Base-by-base conservation (phyloP, 2,329 filamentous ascomycete species). In the Penicillium italicum region DNA sequence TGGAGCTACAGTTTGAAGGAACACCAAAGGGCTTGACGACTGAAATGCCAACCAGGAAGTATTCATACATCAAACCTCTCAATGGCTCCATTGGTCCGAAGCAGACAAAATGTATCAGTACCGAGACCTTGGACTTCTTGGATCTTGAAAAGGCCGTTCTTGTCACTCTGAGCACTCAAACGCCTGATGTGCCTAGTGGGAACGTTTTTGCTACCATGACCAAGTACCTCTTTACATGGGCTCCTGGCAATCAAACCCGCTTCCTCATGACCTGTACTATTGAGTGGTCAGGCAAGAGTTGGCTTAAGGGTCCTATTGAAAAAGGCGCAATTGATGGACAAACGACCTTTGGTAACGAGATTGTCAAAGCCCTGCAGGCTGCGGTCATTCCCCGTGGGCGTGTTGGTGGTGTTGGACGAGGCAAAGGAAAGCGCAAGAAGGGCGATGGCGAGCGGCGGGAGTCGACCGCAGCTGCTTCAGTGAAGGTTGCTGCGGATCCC, bases 261-360 rank as follows among this genome's bases (percentile, higher is more conserved):
- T 77, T 99, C 30, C 85, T 94, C 59, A 88, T 93, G 76, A 97
- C 88, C 63, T 97, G 91, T 72, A 88, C 86, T 2, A 89, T 97
- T 41, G 95, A 99, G 69, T 99, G 95, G 95, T 87, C 88, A 4
- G 92, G 92, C 65, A 99, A 97, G 80, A 97, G 92, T 77, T 99
- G 94, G 94, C 78, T 99, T 43, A 97, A 94, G 78, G 90, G 89
- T 60, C 90, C 94, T 2, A 99, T 99, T 64, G 94, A 99, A 72
- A 97, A 96, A 72, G 93, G 91, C 57, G 91, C 92, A 41, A 92
- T 89, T 60, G 92, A 97, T 53, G 94, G 94, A 28, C 94, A 99
- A 74, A 81, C 81, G 9, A 82, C 86, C 55, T 96, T 95, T 70
- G 89, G 88, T 60, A 92, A 88, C 63, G 89, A 93, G 54, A 76